Base-by-base conservation (phyloP, 345 rosid species). In the Raphanus sativus region DNA sequence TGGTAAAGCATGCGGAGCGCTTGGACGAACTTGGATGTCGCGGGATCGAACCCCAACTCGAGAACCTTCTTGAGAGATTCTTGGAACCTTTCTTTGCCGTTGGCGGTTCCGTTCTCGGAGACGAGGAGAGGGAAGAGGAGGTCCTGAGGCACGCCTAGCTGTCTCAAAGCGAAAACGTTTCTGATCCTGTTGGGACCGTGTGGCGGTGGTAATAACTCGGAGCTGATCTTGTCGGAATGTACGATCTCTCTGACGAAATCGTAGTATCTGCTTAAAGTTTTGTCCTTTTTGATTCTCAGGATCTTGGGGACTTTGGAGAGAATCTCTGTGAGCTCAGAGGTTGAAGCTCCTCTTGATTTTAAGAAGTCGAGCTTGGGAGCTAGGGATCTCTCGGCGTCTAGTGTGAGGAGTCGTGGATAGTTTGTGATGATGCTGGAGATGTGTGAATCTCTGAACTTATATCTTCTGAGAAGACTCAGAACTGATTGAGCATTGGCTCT, bases 401-500 rank as follows among this genome's bases (percentile, higher is more conserved):
- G 5, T 3, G 34, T 1, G 30, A 86, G 86, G 61, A 86, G 2
- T 0, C 0, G 0, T 5, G 85, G 87, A 0, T 26, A 61, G 0
- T 0, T 2, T 8, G 24, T 68, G 29, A 84, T 17, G n/a, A 76
- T 40, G 11, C 0, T 21, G 17, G 17, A n/a, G 21, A 50, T 50
- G 17, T 50, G 55, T 5, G 55, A 50, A 5, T 50, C 55, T 13
- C 67, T 63, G 79, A 83, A 83, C 0, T 72, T 81, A 34, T 76
- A 0, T 8, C 25, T 16, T 52, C 59, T 52, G 2, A 52, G 59
- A 16, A 52, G 59, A 52, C 11, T 6, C 11, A 52, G 59, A 52
- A 52, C 59, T n/a, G 55, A 50, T 50, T n/a, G 17, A 4, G 16
- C 21, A n/a, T 50, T 50, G 6, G 8, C 55, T 5, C 7, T 52